Conservation (phyloP, 2,329 filamentous ascomycete species). For the Diatrype stigma region DNA sequence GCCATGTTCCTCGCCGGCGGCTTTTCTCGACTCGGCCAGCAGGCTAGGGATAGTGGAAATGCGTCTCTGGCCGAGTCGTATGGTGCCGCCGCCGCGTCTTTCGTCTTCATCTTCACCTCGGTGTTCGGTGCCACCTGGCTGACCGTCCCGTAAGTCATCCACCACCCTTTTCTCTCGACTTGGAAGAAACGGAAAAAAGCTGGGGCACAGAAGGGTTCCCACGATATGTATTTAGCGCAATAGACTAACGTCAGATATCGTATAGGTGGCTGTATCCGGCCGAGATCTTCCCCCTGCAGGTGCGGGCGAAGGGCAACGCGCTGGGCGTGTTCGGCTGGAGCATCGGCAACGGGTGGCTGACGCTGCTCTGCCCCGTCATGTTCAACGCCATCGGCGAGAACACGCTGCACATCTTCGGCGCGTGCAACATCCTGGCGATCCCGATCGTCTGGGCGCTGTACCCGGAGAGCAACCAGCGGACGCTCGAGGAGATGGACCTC, state of each 20-base stretch:
- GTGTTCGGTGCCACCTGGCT: slow-evolving; percentile 63
- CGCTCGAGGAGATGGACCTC: slow-evolving; percentile 71
- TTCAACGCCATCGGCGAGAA: slow-evolving; percentile 58
- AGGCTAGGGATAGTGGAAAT: slow-evolving; percentile 41
- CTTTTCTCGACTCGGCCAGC: slow-evolving; percentile 52
- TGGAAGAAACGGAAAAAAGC: not conserved
- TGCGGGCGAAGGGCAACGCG: slow-evolving; percentile 70
- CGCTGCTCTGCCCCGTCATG: slow-evolving; percentile 18
- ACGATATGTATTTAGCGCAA: too few species aligned
- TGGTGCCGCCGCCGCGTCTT: slow-evolving; percentile 62
- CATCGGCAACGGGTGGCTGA: slow-evolving; percentile 66
- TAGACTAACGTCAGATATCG: slow-evolving; percentile 5
- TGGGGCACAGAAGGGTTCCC: not conserved
- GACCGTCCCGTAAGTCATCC: slow-evolving; percentile 39
- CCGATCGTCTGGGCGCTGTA: slow-evolving; percentile 71
- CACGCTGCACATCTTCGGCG: slow-evolving; percentile 70
- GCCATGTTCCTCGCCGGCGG: slow-evolving; percentile 65
- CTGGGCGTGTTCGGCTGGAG: slow-evolving; percentile 74
- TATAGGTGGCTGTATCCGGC: slow-evolving; percentile 58
- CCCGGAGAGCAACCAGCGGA: slow-evolving; percentile 69
- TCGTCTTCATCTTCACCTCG: slow-evolving; percentile 66
- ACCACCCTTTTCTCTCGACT: not conserved
- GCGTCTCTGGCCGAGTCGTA: slow-evolving; percentile 43
- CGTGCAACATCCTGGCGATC: slow-evolving; percentile 61
- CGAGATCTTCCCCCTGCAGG: slow-evolving; percentile 68